Conservation (phyloP, 1,284 basidiomycete species). For the Golubevia pallescens region DNA sequence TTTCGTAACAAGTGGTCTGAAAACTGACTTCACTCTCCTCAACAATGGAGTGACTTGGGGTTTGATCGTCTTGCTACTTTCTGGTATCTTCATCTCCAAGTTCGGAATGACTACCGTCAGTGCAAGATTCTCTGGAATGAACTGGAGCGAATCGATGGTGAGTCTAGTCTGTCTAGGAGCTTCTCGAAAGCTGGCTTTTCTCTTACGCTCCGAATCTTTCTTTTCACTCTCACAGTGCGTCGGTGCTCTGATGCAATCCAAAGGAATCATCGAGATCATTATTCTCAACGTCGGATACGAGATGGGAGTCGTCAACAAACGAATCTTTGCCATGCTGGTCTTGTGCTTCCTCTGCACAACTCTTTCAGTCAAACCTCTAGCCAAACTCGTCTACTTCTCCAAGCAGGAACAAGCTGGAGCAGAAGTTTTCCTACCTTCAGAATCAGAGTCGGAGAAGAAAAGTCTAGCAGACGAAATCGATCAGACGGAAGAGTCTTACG, state of each 20-base stretch:
- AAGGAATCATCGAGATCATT: constrained; percentile 43
- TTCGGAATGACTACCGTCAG: constrained; percentile 24
- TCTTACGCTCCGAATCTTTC: background rate
- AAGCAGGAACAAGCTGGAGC: constrained; percentile 9
- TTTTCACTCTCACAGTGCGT: constrained; percentile 8
- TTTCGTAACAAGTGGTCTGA: constrained; percentile 33
- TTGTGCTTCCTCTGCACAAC: constrained; percentile 25
- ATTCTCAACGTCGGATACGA: constrained; percentile 34
- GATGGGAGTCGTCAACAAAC: constrained; percentile 22
- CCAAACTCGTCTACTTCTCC: constrained; percentile 15
- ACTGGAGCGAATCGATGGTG: constrained; percentile 31
- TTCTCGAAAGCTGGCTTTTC: background rate
- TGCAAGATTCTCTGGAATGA: constrained; percentile 26
- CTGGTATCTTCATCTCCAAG: constrained; percentile 38
- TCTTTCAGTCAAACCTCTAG: background rate
- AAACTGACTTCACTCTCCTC: constrained; percentile 35
- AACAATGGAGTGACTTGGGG: constrained; percentile 29
- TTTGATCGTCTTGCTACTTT: constrained; percentile 29
- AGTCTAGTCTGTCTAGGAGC: background rate
- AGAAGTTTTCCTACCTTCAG: background rate
- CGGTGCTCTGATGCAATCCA: constrained; percentile 34
- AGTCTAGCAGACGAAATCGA: background rate
- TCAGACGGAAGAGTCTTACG: constrained; percentile 5
- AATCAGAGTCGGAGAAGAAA: background rate
- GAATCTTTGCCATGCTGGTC: constrained; percentile 38